These are phyloP conservation scores for Carallia brachiata DNA, from an alignment of 345 rosid genomes.

Conservation along the genomic window DNA sequence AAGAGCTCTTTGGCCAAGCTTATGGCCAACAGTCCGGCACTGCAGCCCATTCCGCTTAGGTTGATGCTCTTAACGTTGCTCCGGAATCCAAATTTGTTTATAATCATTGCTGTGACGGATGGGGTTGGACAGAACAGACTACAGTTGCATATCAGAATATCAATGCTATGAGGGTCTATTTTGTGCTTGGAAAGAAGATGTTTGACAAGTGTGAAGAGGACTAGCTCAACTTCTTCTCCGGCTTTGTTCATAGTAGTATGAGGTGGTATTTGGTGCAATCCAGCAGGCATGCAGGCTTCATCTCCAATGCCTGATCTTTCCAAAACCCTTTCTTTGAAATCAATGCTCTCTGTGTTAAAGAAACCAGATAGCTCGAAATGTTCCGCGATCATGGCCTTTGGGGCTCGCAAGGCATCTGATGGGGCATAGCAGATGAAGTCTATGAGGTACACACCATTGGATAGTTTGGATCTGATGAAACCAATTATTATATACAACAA, in stretches of 20 bases:
- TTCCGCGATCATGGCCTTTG: conserved; percentile 38
- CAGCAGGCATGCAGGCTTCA: conserved; percentile 43
- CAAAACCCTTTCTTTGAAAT: conserved; percentile 44
- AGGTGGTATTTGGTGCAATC: conserved; percentile 45
- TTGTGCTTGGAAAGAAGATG: conserved; percentile 50
- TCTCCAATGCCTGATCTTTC: conserved; percentile 61
- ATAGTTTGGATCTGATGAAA: neutral
- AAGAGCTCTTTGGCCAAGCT: conserved; percentile 53
- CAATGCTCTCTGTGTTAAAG: conserved; percentile 34
- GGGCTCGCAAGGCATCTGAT: conserved; percentile 37
- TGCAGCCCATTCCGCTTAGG: conserved; percentile 65
- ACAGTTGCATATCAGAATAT: conserved; percentile 65
- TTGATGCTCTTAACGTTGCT: conserved; percentile 52
- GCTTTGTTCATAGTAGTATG: conserved; percentile 24
- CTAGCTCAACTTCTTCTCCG: conserved; percentile 43
- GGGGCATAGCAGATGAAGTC: conserved; percentile 58
- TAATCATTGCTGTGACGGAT: conserved; percentile 49
- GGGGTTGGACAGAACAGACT: conserved; percentile 73
- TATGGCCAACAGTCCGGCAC: conserved; percentile 54
- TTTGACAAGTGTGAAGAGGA: conserved; percentile 43
- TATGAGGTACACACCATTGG: conserved; percentile 44
- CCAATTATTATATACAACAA: conserved; percentile 26
- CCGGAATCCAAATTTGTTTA: conserved; percentile 48
- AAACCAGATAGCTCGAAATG: conserved; percentile 20
- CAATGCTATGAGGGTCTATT: conserved; percentile 49